Evolutionary conservation across 306 rosid species (phyloP).

Genomic region (Oemleria cerasiformis): DNA sequence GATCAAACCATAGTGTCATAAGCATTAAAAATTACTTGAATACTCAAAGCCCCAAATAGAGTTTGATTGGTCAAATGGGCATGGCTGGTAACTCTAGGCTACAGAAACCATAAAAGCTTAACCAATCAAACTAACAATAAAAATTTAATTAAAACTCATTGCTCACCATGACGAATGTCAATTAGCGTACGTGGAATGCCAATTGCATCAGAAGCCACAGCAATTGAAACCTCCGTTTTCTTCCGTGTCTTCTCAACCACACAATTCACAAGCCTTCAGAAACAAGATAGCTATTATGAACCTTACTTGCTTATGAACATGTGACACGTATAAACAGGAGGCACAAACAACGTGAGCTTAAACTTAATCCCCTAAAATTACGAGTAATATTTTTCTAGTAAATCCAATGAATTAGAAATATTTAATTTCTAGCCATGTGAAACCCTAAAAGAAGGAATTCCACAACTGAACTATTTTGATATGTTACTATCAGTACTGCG

Average conservation of each 20-base stretch:
- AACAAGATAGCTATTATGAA: conserved; percentile 9
- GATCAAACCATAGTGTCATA: neutral
- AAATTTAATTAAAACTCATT: neutral
- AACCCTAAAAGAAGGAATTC: neutral
- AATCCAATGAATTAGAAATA: conserved; percentile 1
- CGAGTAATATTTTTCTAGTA: neutral
- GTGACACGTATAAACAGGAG: neutral
- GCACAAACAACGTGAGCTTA: neutral
- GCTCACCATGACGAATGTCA: conserved; percentile 89
- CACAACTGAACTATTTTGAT: neutral
- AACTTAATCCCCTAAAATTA: neutral
- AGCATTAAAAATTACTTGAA: neutral
- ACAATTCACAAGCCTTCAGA: conserved; percentile 82
- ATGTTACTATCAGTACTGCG: neutral
- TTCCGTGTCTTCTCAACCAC: conserved; percentile 84
- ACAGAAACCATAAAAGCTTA: neutral
- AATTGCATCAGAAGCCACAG: conserved; percentile 70
- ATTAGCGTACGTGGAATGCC: conserved; percentile 79
- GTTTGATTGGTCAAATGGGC: neutral
- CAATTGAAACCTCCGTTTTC: conserved; percentile 62
- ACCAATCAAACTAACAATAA: neutral
- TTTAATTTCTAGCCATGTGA: neutral
- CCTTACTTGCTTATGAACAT: neutral
- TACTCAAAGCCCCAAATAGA: neutral
- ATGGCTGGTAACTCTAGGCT: neutral